A percentile compares a stretch with the other conserved stretches of the same genome.
Evolutionary conservation across 2,329 filamentous ascomycete genomes (phyloP).

Genomic region (Xylariaceae sp.): DNA sequence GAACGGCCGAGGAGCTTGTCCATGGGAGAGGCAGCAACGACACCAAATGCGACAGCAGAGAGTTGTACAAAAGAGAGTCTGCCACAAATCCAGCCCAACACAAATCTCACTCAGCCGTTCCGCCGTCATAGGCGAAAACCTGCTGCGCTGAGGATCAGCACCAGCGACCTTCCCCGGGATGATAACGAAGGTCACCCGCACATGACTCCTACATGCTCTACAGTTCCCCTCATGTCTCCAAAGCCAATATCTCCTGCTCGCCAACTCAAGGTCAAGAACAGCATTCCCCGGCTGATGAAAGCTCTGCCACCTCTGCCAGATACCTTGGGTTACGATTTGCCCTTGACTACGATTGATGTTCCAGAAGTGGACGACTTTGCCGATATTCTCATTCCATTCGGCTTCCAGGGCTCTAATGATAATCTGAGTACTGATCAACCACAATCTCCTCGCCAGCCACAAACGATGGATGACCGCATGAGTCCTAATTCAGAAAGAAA

Average conservation of each 20-base stretch:
- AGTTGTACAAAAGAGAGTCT: neutral
- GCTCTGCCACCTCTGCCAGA: slow-evolving; percentile 43
- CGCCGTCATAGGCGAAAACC: slow-evolving; percentile 28
- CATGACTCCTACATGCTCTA: slow-evolving; percentile 29
- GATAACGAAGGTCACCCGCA: slow-evolving; percentile 26
- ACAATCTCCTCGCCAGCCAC: neutral
- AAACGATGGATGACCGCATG: neutral
- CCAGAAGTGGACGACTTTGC: slow-evolving; percentile 27
- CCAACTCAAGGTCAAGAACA: slow-evolving; percentile 43
- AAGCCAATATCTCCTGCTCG: slow-evolving; percentile 44
- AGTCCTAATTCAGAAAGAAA: slow-evolving; percentile 16
- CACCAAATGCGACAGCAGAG: neutral
- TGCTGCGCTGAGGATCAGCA: slow-evolving; percentile 27
- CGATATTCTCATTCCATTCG: slow-evolving; percentile 30
- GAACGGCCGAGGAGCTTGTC: neutral
- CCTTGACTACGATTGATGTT: slow-evolving; percentile 19
- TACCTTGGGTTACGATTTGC: slow-evolving; percentile 22
- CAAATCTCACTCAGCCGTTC: slow-evolving; percentile 14
- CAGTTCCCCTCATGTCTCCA: slow-evolving; percentile 39
- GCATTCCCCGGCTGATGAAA: slow-evolving; percentile 50
- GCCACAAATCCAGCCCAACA: slow-evolving; percentile 1
- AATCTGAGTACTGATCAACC: neutral
- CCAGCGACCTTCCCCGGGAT: slow-evolving; percentile 23
- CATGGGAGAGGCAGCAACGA: neutral
- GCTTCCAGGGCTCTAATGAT: slow-evolving; percentile 13